A percentile compares a stretch with the other conserved stretches of the same genome.
Conservation (phyloP, 345 rosid species). For the Melastoma malabathricum region DNA sequence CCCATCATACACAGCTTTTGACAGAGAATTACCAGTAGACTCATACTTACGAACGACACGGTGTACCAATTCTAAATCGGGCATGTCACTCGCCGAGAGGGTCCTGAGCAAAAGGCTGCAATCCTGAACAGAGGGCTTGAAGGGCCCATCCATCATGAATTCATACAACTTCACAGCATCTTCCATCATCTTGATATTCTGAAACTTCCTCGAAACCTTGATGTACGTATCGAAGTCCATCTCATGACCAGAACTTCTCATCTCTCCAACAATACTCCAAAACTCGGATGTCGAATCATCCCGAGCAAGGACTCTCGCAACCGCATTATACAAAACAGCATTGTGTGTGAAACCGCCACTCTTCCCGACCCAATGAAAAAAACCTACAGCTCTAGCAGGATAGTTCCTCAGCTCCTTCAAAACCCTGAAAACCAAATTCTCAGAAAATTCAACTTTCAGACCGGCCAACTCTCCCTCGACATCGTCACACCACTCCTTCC, state of each 20-base stretch:
- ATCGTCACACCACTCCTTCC: conserved; percentile 32
- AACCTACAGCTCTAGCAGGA: conserved; percentile 38
- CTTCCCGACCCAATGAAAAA: conserved; percentile 41
- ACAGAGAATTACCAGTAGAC: conserved; percentile 35
- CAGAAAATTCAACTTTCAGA: conserved; percentile 32
- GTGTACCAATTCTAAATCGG: conserved; percentile 48
- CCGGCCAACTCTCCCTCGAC: conserved; percentile 42
- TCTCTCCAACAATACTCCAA: conserved; percentile 55
- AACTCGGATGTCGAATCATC: conserved; percentile 45
- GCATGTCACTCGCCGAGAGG: conserved; percentile 30
- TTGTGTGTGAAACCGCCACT: conserved; percentile 25
- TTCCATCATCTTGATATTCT: conserved; percentile 47
- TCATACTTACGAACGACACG: conserved; percentile 51
- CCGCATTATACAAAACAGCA: conserved; percentile 46
- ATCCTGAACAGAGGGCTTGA: conserved; percentile 57
- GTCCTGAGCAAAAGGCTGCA: conserved; percentile 48
- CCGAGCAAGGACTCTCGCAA: conserved; percentile 49
- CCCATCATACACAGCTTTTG: conserved; percentile 67
- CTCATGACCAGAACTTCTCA: conserved; percentile 45
- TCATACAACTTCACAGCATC: conserved; percentile 76
- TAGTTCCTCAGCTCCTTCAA: conserved; percentile 45
- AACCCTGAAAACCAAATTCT: conserved; percentile 55
- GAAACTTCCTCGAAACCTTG: conserved; percentile 67
- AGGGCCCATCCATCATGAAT: conserved; percentile 80
- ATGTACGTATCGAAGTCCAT: conserved; percentile 64